Evolutionary conservation across 2,329 filamentous ascomycete species (phyloP), one percentile per base, ranked within the genome.

Genomic region (Chalara sp.): DNA sequence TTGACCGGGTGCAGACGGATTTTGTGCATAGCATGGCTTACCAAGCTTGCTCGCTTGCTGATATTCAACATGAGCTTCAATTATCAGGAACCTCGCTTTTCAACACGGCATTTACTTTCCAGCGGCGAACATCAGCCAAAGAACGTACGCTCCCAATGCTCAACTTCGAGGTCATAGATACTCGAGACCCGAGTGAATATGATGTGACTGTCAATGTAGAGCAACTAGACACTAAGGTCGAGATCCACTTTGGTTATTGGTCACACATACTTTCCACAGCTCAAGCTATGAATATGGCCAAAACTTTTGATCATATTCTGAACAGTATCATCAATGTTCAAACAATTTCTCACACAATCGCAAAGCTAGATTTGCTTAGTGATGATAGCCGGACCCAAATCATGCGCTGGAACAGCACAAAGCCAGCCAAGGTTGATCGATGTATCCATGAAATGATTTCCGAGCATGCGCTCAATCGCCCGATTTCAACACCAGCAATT

Each of bases 101-200:
- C 54, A 71, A 72, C 53, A 71, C 70, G 4, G 68, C 66, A 0
- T 61, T 71, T 7, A 70, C 70, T 1, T 70, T 71, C 37, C 69
- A 72, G 32, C 52, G 47, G 5, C 50, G 45, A 13, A 29, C 70
- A 31, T 8, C n/a, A 5, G 31, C 44, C 12, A 21, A 12, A 6
- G 30, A 12, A 12, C 6, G n/a, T 46, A 12, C 21, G 31, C 10
- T 12, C 8, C 29, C 21, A 11, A 12, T 12, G 28, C 31, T 46
- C 29, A 32, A 2, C 11, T 46, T 46, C 30, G 58, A 66, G 8
- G 51, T 63, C 5, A 54, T 65, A 42, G 61, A 64, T 46, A 64
- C 63, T 30, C 57, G 11, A 47, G 68, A 70, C 46, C 68, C 68
- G 8, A 69, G 62, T 42, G 69, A 70, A 65, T 71, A 70, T 50